phyloP scores from a whole-genome alignment of 78 protist species.

The Dictyostelium purpureum region DNA sequence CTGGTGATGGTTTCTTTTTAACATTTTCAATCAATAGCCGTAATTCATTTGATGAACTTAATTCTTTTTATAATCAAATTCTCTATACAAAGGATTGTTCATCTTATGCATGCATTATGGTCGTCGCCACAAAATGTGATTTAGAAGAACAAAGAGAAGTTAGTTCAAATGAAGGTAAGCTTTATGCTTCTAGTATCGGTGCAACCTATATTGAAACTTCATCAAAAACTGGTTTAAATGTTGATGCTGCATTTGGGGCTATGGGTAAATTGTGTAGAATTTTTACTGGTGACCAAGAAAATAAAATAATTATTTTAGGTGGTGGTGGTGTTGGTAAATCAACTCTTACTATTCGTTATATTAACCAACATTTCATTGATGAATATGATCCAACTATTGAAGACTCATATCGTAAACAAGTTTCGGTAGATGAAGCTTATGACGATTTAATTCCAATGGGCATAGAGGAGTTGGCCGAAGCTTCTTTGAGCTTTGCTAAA shows the following conservation, averaged over 20 bases:
- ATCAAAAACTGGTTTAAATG: constrained; percentile 78
- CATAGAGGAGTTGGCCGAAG: too few species aligned
- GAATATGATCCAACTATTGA: constrained; percentile 95
- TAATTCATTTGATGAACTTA: constrained; percentile 15
- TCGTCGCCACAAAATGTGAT: constrained; percentile 96
- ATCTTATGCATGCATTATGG: constrained; percentile 64
- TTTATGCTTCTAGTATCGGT: constrained; percentile 57
- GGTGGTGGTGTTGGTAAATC: constrained; percentile 89
- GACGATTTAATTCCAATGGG: neutral
- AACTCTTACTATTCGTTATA: constrained; percentile 77
- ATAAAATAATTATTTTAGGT: constrained; percentile 79
- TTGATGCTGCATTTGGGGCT: constrained; percentile 78
- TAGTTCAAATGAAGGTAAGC: constrained; percentile 66
- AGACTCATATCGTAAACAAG: constrained; percentile 90
- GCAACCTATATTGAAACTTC: constrained; percentile 79
- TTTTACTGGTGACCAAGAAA: neutral
- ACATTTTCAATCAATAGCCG: constrained; percentile 53
- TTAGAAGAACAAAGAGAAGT: constrained; percentile 88
- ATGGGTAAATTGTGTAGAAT: constrained; percentile 25
- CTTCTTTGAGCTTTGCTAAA: neutral
- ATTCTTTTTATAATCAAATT: constrained; percentile 4
- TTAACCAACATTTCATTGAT: constrained; percentile 70
- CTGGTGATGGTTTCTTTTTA: constrained; percentile 75
- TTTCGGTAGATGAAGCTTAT: constrained; percentile 1
- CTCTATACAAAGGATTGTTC: constrained; percentile 23